Evolutionary conservation across 2,329 filamentous ascomycete genomes (phyloP).

Genomic region (Plectosphaerella sp.): DNA sequence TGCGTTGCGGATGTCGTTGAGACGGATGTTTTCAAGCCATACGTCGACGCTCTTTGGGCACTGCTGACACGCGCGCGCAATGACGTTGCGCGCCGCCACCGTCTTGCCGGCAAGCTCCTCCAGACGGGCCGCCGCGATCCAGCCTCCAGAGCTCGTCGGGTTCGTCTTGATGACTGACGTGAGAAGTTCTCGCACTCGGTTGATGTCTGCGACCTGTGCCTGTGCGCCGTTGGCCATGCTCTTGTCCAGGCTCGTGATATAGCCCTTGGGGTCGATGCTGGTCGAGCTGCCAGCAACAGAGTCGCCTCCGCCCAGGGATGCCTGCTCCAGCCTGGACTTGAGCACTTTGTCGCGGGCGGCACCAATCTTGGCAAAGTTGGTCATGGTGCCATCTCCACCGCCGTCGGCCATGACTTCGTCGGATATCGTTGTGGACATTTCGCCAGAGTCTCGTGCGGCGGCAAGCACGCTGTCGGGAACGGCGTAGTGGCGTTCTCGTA

Average conservation of each 20-base stretch:
- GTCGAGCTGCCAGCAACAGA: conserved; percentile 75
- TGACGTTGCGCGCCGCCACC: conserved; percentile 82
- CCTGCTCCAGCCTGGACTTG: conserved; percentile 88
- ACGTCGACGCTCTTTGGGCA: conserved; percentile 93
- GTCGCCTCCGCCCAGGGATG: conserved; percentile 65
- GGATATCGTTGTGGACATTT: conserved; percentile 83
- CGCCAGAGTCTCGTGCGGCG: conserved; percentile 72
- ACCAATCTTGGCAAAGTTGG: conserved; percentile 96
- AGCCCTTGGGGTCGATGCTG: conserved; percentile 91
- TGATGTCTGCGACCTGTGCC: conserved; percentile 88
- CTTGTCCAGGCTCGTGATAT: conserved; percentile 86
- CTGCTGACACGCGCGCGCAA: conserved; percentile 81
- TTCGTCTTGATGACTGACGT: conserved; percentile 98
- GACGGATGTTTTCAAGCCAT: conserved; percentile 92
- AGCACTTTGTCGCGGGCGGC: conserved; percentile 94
- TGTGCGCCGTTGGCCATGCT: conserved; percentile 75
- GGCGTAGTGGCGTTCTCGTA: conserved; percentile 85
- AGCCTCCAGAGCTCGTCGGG: conserved; percentile 87
- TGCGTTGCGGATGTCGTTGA: conserved; percentile 89
- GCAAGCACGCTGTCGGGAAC: conserved; percentile 95
- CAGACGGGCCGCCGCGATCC: conserved; percentile 89
- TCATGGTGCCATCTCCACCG: conserved; percentile 81
- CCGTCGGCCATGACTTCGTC: conserved; percentile 64
- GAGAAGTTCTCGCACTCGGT: conserved; percentile 85
- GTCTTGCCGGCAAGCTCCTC: conserved; percentile 92